Base-by-base conservation (phyloP, 2,329 filamentous ascomycete genomes). In the Nakataea oryzae region DNA sequence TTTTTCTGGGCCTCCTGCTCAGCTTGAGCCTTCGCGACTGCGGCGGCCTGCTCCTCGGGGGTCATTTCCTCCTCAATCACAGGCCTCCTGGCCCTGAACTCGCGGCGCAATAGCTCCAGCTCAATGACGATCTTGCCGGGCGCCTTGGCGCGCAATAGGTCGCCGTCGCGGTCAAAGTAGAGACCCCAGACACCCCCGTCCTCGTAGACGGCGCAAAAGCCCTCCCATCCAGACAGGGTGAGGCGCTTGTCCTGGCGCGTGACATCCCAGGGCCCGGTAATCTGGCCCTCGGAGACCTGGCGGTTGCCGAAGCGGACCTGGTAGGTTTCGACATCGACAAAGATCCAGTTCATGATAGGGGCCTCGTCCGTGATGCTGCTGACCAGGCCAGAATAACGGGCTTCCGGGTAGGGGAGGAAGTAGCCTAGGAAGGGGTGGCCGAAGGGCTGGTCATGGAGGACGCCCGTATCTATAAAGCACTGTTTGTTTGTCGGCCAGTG, bases 371-470 rank as follows among this genome's bases (percentile, higher is more conserved):
- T 78, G 54, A 81, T 80, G 12, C 77, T 80, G 58, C 75, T 79
- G 30, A 81, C 78, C 2, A 81, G 69, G 4, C 79, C 79, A 50
- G 78, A 74, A 56, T 76, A 74, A 29, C 70, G 63, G n/a, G 74
- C 65, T n/a, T 82, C 82, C 3, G 82, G 82, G 65, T 84, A 85
- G 1, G 82, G 81, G 27, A 85, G 72, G 65, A 78, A 85, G 67
- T 86, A 85, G 29, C 82, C 82, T 3, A 80, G 76, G 66, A 83
- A 85, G 0, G 78, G 77, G 67, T 85, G 81, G 3, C 80, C 77
- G 60, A 73, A 71, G 1, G 65, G 68, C 61, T 69, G 64, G 61
- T 66, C 67, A 57, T 63, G 67, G 41, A 69, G 64, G 61, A 66
- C 62, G 54, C 69, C 73, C 13, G 76, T 79, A 61, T 80, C 80